Evolutionary conservation across 2,329 filamentous ascomycete species (phyloP), one percentile per base, ranked within the genome.

Genomic region (Lecanicillium sp.): DNA sequence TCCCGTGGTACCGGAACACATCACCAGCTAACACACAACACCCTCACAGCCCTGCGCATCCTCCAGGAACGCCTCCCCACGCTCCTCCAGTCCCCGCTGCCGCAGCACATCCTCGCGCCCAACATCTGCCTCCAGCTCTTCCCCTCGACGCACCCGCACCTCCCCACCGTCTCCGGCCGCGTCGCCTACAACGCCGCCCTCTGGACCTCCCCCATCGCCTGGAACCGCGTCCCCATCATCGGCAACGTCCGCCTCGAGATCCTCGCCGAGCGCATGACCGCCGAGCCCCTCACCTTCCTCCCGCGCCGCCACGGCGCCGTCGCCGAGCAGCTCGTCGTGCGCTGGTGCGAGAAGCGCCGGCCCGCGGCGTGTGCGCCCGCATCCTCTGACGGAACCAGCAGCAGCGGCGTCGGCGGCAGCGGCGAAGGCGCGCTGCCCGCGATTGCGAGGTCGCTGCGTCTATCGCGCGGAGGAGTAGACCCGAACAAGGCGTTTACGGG

Each of bases 161-260:
- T 98, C 3, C 93, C 93, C 27, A 86, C 83, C n/a, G 93, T 97
- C 33, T 88, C 87, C 23, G 93, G 93, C 44, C 82, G 87, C 39
- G 86, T 96, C 29, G 86, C 89, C 40, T 98, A 98, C 65, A 86
- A 86, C 29, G 91, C 93, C 15, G 93, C 93, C 3, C 74, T 98
- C 30, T 97, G 90, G 90, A 96, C 93, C 1, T 90, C 90, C 0
- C 93, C 93, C 0, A 85, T 98, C 44, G 91, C 90, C 24, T 98
- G 93, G 93, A 94, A 94, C 60, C 82, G 87, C 23, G 78, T 98
- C 1, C 93, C 93, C 2, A 80, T 97, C 17, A 78, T 96, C 26
- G 90, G 91, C 55, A 95, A 95, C 60, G 88, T 96, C 37, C 84
- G 83, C 56, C 78, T 98, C 10, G 83, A 88, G 58, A 93, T 98